These are phyloP conservation scores for Dipteronia sinensis DNA, from an alignment of 345 rosid genomes.

Conservation along the genomic window DNA sequence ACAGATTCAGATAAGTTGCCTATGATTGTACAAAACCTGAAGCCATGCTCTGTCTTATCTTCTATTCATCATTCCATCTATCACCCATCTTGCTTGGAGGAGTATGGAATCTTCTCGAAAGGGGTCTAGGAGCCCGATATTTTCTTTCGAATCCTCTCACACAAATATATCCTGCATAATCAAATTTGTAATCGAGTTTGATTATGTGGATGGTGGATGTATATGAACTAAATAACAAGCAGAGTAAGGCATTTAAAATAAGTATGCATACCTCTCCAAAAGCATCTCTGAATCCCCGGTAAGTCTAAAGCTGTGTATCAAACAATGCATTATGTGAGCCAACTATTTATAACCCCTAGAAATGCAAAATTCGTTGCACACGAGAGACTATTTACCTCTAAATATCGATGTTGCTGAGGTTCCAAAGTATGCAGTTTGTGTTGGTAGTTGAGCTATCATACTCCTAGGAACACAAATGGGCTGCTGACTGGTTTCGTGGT, in stretches of 20 bases:
- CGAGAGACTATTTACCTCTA: slow-evolving; percentile 29
- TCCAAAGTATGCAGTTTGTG: slow-evolving; percentile 49
- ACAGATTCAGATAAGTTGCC: background rate
- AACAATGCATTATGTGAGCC: background rate
- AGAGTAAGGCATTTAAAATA: background rate
- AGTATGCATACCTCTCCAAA: slow-evolving; percentile 43
- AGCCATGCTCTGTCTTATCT: background rate
- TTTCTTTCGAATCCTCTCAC: slow-evolving; percentile 52
- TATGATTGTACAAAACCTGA: background rate
- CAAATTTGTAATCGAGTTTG: background rate
- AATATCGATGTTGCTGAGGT: slow-evolving; percentile 42
- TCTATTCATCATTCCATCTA: background rate
- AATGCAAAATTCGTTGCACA: background rate
- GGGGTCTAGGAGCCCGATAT: slow-evolving; percentile 31
- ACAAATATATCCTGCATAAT: slow-evolving; percentile 50
- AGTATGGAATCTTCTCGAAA: slow-evolving; percentile 42
- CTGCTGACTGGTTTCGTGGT: slow-evolving; percentile 47
- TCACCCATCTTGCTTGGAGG: slow-evolving; percentile 24
- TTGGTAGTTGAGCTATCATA: slow-evolving; percentile 36
- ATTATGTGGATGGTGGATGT: no score
- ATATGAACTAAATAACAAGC: no score
- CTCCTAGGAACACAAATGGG: slow-evolving; percentile 43
- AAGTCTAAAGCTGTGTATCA: slow-evolving; percentile 22
- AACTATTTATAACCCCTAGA: background rate
- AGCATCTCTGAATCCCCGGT: slow-evolving; percentile 27